Percentiles rank a stretch among this genome's conserved stretches.
Conservation (phyloP, 2,329 filamentous ascomycete genomes). For the Magnaporthales sp. region DNA sequence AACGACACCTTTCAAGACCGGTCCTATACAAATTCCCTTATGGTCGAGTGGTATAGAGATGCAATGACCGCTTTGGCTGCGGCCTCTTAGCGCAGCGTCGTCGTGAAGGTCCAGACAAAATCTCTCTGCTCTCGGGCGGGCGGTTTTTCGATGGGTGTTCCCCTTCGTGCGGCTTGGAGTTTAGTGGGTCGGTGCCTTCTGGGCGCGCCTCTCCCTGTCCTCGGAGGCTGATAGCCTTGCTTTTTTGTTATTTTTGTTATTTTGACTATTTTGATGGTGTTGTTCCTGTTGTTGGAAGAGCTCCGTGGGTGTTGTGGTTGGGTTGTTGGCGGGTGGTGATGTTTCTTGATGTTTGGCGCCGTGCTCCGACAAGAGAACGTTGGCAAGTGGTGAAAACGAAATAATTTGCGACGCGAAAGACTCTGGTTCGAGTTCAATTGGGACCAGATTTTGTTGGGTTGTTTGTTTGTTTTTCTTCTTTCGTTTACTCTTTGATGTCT, state of each 20-base stretch:
- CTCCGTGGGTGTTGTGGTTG: background rate
- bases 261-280: background rate
- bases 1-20: background rate
- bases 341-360: background rate
- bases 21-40: background rate
- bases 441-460: too few species aligned
- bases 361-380: too few species aligned
- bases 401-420: too few species aligned
- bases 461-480: too few species aligned
- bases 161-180: background rate
- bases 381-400: too few species aligned
- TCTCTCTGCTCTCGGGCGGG: too few species aligned
- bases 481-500: too few species aligned
- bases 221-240: background rate
- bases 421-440: too few species aligned
- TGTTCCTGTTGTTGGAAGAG: too few species aligned
- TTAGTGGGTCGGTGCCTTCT: background rate
- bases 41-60: background rate
- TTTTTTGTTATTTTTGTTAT: background rate
- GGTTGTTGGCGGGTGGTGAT: background rate
- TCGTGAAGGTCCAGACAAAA: slow-evolving; percentile 1
- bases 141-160: slow-evolving; percentile 1
- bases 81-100: background rate
- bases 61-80: background rate
- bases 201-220: background rate